These are phyloP conservation scores for Ustilago cynodontis DNA, from an alignment of 1,284 basidiomycete genomes.

Conservation along the genomic window DNA sequence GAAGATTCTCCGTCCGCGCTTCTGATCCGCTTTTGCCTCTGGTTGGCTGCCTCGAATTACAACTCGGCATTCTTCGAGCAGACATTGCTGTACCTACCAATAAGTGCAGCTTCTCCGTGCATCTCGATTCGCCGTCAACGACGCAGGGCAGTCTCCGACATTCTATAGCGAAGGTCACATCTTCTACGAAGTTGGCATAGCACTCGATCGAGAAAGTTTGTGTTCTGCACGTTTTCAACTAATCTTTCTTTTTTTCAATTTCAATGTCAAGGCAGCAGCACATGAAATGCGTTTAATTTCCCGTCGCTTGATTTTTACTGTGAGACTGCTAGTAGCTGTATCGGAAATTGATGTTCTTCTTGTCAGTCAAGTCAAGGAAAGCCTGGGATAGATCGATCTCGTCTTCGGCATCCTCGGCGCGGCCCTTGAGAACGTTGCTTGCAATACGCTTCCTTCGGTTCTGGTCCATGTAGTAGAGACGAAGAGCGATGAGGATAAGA, in stretches of 20 bases:
- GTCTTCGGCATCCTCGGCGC: constrained; percentile 35
- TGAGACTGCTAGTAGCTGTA: constrained; percentile 46
- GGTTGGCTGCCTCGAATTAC: background rate
- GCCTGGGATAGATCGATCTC: constrained; percentile 39
- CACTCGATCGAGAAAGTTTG: too few relatives aligned
- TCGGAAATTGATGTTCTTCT: constrained; percentile 50
- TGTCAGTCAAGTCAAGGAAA: constrained; percentile 49
- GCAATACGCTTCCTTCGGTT: constrained; percentile 70
- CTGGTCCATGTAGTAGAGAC: constrained; percentile 72
- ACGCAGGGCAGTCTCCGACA: too few relatives aligned
- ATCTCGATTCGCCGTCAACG: too few relatives aligned
- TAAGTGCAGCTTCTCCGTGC: too few relatives aligned
- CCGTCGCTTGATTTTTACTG: background rate
- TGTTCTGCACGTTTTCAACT: background rate
- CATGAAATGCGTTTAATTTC: background rate
- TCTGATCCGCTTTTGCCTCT: background rate
- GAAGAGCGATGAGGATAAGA: constrained; percentile 70
- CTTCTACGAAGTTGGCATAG: too few relatives aligned
- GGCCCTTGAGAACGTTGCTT: constrained; percentile 34
- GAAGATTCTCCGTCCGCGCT: background rate
- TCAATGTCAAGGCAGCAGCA: too few relatives aligned
- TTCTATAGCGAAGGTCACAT: too few relatives aligned
- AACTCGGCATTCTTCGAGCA: background rate
- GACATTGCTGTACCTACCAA: background rate
- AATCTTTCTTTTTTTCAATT: background rate